These are phyloP conservation scores for Aspergillus fructus DNA, from an alignment of 2,329 filamentous ascomycete genomes.

Conservation along the genomic window DNA sequence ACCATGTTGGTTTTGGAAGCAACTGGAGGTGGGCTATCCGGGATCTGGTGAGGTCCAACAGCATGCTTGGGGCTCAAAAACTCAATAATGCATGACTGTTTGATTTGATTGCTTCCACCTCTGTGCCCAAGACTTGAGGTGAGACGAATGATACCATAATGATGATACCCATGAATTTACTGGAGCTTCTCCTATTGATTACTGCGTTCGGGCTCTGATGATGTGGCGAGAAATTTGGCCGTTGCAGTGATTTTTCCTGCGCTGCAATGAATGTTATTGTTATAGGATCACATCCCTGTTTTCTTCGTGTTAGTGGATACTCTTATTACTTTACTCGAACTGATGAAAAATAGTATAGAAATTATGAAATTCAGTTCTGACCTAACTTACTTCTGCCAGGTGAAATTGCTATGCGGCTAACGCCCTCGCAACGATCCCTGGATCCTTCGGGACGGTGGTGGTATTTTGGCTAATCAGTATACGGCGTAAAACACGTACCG, in stretches of 20 bases:
- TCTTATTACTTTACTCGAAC: not conserved
- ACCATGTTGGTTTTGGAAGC: slow-evolving; percentile 47
- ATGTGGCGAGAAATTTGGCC: slow-evolving; percentile 2
- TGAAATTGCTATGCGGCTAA: not conserved
- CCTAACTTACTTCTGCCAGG: not conserved
- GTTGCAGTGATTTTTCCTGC: not conserved
- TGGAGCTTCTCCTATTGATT: slow-evolving; percentile 9
- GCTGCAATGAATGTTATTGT: not conserved
- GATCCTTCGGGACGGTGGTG: not conserved
- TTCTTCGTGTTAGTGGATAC: slow-evolving; percentile 10
- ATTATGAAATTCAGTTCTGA: not conserved
- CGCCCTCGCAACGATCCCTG: not conserved
- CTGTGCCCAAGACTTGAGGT: not conserved
- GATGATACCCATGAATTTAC: slow-evolving; percentile 14
- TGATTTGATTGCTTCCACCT: not conserved
- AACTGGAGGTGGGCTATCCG: slow-evolving; percentile 76
- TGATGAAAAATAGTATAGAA: not conserved
- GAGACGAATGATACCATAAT: slow-evolving; percentile 3
- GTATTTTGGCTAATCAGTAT: not conserved
- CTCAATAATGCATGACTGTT: slow-evolving; percentile 13
- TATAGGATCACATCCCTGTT: slow-evolving; percentile 4
- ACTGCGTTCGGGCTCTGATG: slow-evolving; percentile 2
- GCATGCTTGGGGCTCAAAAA: slow-evolving; percentile 14
- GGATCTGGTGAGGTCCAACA: slow-evolving; percentile 42
- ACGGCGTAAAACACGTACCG: not conserved